A percentile compares a stretch with the other conserved stretches of the same genome.
Conservation (phyloP, 78 protist genomes). For the Dictyostelium purpureum region DNA sequence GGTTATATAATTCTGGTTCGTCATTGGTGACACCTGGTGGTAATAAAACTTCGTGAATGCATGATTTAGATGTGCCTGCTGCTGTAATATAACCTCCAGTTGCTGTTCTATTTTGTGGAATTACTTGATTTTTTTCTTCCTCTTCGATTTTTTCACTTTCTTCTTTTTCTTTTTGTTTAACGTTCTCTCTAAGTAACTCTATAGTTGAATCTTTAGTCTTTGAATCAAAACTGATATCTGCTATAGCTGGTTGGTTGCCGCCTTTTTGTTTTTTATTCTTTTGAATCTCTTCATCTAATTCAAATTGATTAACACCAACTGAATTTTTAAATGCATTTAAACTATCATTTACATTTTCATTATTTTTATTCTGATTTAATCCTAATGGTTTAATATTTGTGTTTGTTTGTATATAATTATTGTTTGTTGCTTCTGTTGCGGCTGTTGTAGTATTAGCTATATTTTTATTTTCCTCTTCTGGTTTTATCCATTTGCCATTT, state of each 20-base stretch:
- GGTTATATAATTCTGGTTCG: constrained; percentile 41
- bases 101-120: constrained; percentile 11
- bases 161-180: not conserved
- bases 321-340: not conserved
- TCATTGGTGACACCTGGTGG: constrained; percentile 35
- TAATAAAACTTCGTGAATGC: constrained; percentile 54
- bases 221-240: constrained; percentile 47
- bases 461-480: not conserved
- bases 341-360: not conserved
- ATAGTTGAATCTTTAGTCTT: constrained; percentile 5
- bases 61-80: constrained; percentile 47
- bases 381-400: constrained; percentile 9
- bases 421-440: not conserved
- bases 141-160: not conserved
- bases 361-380: too few relatives aligned
- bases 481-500: constrained; percentile 56
- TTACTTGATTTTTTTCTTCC: not conserved
- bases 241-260: not conserved
- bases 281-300: constrained; percentile 52
- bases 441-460: not conserved
- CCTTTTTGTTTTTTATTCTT: constrained; percentile 9
- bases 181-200: not conserved
- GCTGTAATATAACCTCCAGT: constrained; percentile 31
- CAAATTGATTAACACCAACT: constrained; percentile 1
- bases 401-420: not conserved